A percentile compares a stretch with the other conserved stretches of the same genome.
These are phyloP conservation scores for Gonapodya sp. DNA, from an alignment of 192 early-diverging fungal genomes.

Conservation along the genomic window DNA sequence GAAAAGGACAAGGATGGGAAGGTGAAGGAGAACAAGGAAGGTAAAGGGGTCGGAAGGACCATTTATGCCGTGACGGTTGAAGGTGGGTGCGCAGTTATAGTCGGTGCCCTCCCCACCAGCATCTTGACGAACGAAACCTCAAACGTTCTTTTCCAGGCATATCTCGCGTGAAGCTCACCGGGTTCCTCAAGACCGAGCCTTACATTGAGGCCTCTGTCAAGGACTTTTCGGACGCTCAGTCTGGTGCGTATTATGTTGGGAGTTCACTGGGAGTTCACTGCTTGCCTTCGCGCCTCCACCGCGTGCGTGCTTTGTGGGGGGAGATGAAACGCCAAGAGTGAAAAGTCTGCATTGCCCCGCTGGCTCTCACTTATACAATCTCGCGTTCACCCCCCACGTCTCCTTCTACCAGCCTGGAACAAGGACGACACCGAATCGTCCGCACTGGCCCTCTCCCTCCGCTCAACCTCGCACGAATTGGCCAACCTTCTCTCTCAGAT, in stretches of 20 bases:
- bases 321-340: too few relatives aligned
- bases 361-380: conserved; percentile 1
- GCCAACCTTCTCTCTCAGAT: conserved; percentile 41
- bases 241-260: background rate
- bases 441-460: conserved; percentile 37
- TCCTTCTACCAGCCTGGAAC: conserved; percentile 17
- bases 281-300: too few relatives aligned
- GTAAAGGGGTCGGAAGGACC: background rate
- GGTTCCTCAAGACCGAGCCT: conserved; percentile 29
- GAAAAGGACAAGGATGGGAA: conserved; percentile 14
- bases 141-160: conserved; percentile 30
- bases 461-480: conserved; percentile 37
- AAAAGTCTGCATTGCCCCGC: too few relatives aligned
- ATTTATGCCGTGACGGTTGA: conserved; percentile 54
- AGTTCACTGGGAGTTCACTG: too few relatives aligned
- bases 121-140: background rate
- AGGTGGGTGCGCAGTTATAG: conserved; percentile 25
- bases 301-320: too few relatives aligned
- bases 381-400: background rate
- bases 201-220: conserved; percentile 43
- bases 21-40: background rate
- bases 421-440: conserved; percentile 45
- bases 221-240: background rate
- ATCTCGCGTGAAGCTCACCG: conserved; percentile 45
- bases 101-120: too few relatives aligned